phyloP scores from a whole-genome alignment of 805 yeast species.

The Wickerhamomyces sydowiorum region DNA sequence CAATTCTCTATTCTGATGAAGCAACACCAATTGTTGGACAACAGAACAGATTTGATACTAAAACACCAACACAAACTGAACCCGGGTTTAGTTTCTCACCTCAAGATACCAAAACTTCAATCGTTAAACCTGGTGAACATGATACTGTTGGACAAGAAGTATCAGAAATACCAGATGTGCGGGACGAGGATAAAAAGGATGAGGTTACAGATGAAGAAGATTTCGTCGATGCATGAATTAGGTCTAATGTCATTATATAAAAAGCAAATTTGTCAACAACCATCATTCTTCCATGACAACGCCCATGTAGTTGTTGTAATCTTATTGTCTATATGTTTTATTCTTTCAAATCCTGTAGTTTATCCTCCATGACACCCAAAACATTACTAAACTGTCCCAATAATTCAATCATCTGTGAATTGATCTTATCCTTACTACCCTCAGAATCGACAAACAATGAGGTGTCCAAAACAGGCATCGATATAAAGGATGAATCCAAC shows the following conservation, averaged over 20 bases:
- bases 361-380: slow-evolving; percentile 27
- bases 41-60: neutral
- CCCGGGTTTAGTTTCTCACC: neutral
- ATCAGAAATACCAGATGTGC: neutral
- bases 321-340: slow-evolving; percentile 5
- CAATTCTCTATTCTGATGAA: slow-evolving; percentile 9
- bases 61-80: neutral
- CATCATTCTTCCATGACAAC: too few relatives aligned
- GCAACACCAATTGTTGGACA: slow-evolving; percentile 6
- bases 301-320: too few relatives aligned
- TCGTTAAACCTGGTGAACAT: too few relatives aligned
- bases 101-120: neutral
- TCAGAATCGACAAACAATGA: slow-evolving; percentile 18
- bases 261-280: neutral
- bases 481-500: neutral
- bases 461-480: slow-evolving; percentile 12
- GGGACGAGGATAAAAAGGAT: neutral
- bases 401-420: slow-evolving; percentile 20
- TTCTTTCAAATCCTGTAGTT: slow-evolving; percentile 17
- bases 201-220: slow-evolving; percentile 1
- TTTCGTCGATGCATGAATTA: neutral
- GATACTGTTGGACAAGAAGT: too few relatives aligned
- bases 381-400: slow-evolving; percentile 16
- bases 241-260: too few relatives aligned
- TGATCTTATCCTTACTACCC: slow-evolving; percentile 17